Conservation (phyloP, 2,329 filamentous ascomycete species). For the Elsinoe necatrix region DNA sequence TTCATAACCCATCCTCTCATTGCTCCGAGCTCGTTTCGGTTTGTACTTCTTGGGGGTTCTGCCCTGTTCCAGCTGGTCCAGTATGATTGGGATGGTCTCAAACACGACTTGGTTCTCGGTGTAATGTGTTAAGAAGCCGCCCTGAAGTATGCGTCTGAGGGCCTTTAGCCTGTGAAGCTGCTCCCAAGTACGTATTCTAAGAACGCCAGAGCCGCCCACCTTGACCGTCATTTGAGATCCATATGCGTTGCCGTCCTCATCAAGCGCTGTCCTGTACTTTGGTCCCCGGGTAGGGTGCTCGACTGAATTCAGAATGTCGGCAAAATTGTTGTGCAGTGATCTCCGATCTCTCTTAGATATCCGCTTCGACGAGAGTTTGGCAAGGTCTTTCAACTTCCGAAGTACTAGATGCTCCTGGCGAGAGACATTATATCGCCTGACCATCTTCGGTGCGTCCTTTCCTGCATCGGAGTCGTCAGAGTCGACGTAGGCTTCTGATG, state of each 20-base stretch:
- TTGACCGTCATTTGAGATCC: conserved; percentile 55
- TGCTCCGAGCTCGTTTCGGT: conserved; percentile 6
- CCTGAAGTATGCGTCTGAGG: conserved; percentile 52
- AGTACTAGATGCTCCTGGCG: conserved; percentile 54
- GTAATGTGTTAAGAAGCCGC: conserved; percentile 56
- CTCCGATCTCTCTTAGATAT: conserved; percentile 61
- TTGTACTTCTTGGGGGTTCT: not conserved
- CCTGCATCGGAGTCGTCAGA: conserved; percentile 37
- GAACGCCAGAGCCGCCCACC: conserved; percentile 51
- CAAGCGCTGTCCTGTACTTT: conserved; percentile 55
- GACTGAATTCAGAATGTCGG: conserved; percentile 57
- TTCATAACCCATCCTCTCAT: conserved; percentile 8
- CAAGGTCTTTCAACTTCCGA: conserved; percentile 50
- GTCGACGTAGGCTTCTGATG: conserved; percentile 34
- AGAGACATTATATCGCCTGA: conserved; percentile 61
- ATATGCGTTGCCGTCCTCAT: conserved; percentile 51
- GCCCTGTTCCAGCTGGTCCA: conserved; percentile 22
- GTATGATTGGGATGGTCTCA: conserved; percentile 45
- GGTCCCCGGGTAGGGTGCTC: conserved; percentile 60
- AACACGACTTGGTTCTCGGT: conserved; percentile 54
- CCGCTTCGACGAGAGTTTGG: conserved; percentile 51
- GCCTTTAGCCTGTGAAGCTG: conserved; percentile 57
- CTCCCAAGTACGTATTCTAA: conserved; percentile 66
- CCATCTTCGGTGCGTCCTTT: conserved; percentile 39
- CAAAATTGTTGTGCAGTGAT: conserved; percentile 56